Conservation (phyloP, 148 eudicot genomes). For the Amaranthus palmeri region DNA sequence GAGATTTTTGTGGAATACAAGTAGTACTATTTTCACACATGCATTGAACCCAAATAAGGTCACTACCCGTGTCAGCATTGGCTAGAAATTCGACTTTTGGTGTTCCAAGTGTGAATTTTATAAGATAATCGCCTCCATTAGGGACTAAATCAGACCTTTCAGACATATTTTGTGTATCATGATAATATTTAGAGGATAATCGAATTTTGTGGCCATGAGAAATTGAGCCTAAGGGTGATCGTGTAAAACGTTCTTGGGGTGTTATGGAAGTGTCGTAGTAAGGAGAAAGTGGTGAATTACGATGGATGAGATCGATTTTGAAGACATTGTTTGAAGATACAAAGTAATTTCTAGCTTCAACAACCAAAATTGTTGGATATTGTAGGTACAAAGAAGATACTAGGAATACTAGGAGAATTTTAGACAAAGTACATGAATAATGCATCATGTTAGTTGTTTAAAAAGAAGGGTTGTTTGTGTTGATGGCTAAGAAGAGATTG, state of each 20-base stretch:
- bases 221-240: conserved; percentile 16
- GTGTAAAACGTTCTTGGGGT: neutral
- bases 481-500: neutral
- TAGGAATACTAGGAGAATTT: conserved; percentile 4
- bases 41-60: conserved; percentile 35
- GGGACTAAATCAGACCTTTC: conserved; percentile 21
- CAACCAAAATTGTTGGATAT: neutral
- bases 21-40: conserved; percentile 21
- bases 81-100: conserved; percentile 27
- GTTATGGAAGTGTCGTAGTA: conserved; percentile 13
- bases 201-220: conserved; percentile 17
- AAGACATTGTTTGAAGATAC: neutral
- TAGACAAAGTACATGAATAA: neutral
- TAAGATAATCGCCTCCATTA: conserved; percentile 31
- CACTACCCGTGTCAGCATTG: conserved; percentile 33
- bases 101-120: conserved; percentile 25
- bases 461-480: neutral
- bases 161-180: neutral
- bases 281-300: conserved; percentile 16
- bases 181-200: conserved; percentile 9
- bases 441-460: neutral
- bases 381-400: conserved; percentile 6
- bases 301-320: conserved; percentile 20
- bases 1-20: conserved; percentile 19
- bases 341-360: conserved; percentile 5